phyloP scores from a whole-genome alignment of 225 moss, liverwort and hornwort species.

The Physcomitrellopsis africana region DNA sequence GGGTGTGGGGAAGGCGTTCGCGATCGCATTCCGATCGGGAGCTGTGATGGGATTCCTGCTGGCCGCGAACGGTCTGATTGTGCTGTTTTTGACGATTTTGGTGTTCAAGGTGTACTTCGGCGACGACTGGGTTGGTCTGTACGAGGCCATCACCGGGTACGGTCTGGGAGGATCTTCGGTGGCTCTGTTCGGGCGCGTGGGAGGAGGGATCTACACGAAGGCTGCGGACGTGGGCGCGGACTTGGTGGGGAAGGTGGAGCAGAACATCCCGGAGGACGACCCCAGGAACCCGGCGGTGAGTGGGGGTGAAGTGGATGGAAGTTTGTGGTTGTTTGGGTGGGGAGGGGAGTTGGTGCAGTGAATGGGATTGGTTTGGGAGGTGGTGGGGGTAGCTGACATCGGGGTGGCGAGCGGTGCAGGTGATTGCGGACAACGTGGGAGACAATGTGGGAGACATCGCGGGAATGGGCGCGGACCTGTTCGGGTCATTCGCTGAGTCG shows the following conservation, averaged over 20 bases:
- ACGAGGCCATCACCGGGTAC: conserved; percentile 76
- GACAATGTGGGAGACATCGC: conserved; percentile 74
- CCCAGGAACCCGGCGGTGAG: conserved; percentile 68
- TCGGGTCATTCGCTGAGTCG: conserved; percentile 90
- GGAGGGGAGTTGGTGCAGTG: background rate
- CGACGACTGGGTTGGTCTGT: conserved; percentile 84
- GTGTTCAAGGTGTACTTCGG: conserved; percentile 72
- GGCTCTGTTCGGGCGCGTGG: conserved; percentile 61
- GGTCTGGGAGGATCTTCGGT: conserved; percentile 58
- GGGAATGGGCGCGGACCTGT: conserved; percentile 65
- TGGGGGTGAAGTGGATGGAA: no score
- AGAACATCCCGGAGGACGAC: conserved; percentile 74
- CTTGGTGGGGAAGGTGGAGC: conserved; percentile 70
- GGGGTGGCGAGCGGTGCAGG: background rate
- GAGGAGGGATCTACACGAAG: conserved; percentile 75
- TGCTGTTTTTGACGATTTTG: conserved; percentile 75
- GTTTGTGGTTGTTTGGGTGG: background rate
- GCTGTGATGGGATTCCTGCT: conserved; percentile 90
- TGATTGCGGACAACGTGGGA: conserved; percentile 64
- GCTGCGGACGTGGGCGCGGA: conserved; percentile 75
- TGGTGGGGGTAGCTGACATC: background rate
- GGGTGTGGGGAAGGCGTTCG: conserved; percentile 76
- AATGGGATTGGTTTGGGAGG: no score
- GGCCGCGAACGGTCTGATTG: conserved; percentile 68
- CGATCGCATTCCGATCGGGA: conserved; percentile 82